These are phyloP conservation scores for Xylaria sp. DNA, from an alignment of 2,329 filamentous ascomycete genomes.

Conservation along the genomic window DNA sequence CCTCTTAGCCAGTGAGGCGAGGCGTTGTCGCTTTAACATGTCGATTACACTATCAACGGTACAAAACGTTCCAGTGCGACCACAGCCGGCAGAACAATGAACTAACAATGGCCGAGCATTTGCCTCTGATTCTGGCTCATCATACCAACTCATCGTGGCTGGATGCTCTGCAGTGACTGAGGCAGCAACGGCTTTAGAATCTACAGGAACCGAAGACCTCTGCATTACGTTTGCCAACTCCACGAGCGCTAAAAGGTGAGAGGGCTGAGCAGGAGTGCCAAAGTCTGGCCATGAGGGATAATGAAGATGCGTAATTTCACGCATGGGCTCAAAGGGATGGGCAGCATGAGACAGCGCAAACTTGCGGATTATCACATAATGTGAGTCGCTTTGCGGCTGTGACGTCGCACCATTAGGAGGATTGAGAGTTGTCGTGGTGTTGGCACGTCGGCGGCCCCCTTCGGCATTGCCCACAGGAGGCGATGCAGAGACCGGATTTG, in stretches of 20 bases:
- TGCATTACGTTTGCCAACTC: conserved; percentile 85
- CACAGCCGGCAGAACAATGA: conserved; percentile 95
- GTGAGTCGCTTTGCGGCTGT: conserved; percentile 63
- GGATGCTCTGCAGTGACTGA: conserved; percentile 45
- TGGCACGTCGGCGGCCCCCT: conserved; percentile 62
- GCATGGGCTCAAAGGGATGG: conserved; percentile 84
- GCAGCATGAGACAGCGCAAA: conserved; percentile 82
- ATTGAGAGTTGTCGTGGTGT: conserved; percentile 62
- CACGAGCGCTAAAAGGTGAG: conserved; percentile 87
- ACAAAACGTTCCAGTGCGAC: conserved; percentile 94
- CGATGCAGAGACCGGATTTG: conserved; percentile 52
- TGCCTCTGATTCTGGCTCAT: conserved; percentile 68
- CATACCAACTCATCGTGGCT: conserved; percentile 59
- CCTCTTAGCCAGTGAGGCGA: conserved; percentile 47
- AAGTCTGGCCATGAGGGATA: conserved; percentile 99
- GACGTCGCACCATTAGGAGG: conserved; percentile 44
- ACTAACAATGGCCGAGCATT: conserved; percentile 80
- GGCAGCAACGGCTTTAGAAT: conserved; percentile 55
- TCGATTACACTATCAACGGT: conserved; percentile 96
- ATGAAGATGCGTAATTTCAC: conserved; percentile 93
- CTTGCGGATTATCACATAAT: conserved; percentile 85
- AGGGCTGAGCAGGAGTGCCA: conserved; percentile 88
- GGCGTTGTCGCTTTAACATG: conserved; percentile 89
- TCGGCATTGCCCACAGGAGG: conserved; percentile 51
- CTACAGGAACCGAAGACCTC: conserved; percentile 63